Conservation (phyloP, 1,284 basidiomycete species). For the Cryptococcus sp. region DNA sequence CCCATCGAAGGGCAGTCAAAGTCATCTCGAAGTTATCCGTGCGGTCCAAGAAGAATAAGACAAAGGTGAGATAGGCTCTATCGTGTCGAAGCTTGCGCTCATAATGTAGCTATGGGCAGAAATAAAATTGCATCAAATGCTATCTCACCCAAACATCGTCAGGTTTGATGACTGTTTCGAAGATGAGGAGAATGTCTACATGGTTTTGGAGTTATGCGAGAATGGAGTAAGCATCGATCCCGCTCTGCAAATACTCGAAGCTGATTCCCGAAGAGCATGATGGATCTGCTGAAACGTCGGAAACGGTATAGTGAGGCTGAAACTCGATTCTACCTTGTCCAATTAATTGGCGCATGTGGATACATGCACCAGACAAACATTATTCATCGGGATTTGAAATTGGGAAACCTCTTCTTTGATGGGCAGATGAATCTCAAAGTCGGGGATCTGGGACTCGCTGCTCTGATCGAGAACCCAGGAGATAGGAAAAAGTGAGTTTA, state of each 20-base stretch:
- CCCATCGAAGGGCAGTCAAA: conserved; percentile 72
- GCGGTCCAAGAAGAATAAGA: conserved; percentile 86
- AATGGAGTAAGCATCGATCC: conserved; percentile 58
- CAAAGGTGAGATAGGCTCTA: conserved; percentile 59
- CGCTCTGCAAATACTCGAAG: neutral
- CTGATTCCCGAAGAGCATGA: conserved; percentile 49
- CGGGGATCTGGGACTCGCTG: conserved; percentile 95
- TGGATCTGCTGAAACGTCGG: conserved; percentile 88
- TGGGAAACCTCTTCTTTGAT: conserved; percentile 94
- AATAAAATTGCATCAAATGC: conserved; percentile 93
- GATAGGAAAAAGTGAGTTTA: conserved; percentile 79
- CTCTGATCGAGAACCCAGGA: conserved; percentile 90
- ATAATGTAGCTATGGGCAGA: conserved; percentile 79
- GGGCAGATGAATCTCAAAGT: conserved; percentile 91
- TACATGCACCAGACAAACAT: conserved; percentile 95
- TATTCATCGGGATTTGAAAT: conserved; percentile 92
- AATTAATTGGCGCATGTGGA: conserved; percentile 90
- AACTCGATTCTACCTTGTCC: conserved; percentile 85
- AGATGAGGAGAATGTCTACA: conserved; percentile 92
- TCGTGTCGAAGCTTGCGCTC: neutral
- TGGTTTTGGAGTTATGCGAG: conserved; percentile 88
- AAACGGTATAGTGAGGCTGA: conserved; percentile 89
- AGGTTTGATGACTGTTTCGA: conserved; percentile 92
- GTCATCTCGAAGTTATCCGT: conserved; percentile 78
- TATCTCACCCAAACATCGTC: conserved; percentile 90